Evolutionary conservation across 176 grass and related monocot genomes (phyloP), one percentile per base, ranked within the genome.

Genomic region (Juncus effusus): DNA sequence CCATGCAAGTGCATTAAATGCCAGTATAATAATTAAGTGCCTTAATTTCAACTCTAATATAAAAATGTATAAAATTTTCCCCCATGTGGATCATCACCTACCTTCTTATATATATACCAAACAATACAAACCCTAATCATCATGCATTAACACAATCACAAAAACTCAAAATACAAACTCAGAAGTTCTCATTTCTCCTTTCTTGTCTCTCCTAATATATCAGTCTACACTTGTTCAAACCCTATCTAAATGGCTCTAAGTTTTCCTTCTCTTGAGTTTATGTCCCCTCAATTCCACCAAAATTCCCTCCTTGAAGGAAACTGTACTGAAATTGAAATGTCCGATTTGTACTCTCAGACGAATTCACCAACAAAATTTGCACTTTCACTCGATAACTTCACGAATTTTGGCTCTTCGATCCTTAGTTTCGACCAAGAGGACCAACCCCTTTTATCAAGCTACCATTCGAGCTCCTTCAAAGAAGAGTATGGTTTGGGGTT

Each of bases 201-300:
- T 47, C 44, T 59, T 71, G 10, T 42, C 40, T n/a, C 39, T 45
- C n/a, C 53, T 40, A 59, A 59, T 59, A 56, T 59, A 37, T 42
- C 67, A 59, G 15, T 41, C 51, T 71, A 71, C n/a, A 13, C 38
- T 44, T 38, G 13, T 4, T 53, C 47, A 69, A 35, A 13, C 39
- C 13, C 38, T 72, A 13, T 12, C 13, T 51, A 72, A 72, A 72
- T 72, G 68, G 68, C 68, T 59, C 68, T 35, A 57, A 44, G 68
- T 72, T 72, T 72, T 28, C 54, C 68, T 58, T 72, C 68, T 72
- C 15, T 57, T 59, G 68, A 59, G 53, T 42, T 72, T 13, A 72
- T 59, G 42, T 28, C 42, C 38, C 54, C 68, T 3, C 54, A 58
- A 59, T 59, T 10, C 68, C 53, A 59, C 54, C 68, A 72, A 42